phyloP scores from a whole-genome alignment of 2,329 filamentous ascomycete genomes.

The Lachnellula occidentalis region DNA sequence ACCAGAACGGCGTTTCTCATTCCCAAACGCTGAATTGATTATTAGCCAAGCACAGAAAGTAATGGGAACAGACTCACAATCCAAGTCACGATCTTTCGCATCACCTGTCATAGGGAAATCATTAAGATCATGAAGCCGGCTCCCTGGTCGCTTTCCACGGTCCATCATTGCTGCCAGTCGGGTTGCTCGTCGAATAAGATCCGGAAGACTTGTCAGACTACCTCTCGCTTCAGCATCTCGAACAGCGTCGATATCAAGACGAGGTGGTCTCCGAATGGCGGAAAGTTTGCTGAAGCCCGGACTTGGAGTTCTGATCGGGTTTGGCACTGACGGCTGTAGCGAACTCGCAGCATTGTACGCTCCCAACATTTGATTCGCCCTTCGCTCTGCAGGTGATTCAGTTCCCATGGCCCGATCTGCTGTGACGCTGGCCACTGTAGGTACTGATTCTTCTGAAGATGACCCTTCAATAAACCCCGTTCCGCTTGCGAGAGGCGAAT shows the following conservation, averaged over 20 bases:
- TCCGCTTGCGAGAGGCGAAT: conserved; percentile 24
- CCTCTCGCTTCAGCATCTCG: conserved; percentile 76
- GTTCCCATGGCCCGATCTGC: conserved; percentile 9
- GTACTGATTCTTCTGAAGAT: conserved; percentile 22
- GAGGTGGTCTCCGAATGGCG: conserved; percentile 60
- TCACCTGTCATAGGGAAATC: conserved; percentile 39
- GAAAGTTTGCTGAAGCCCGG: conserved; percentile 41
- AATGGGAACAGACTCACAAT: conserved; percentile 16
- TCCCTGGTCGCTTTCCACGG: conserved; percentile 62
- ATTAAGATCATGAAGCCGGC: conserved; percentile 49
- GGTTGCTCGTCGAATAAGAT: conserved; percentile 85
- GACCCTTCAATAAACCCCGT: conserved; percentile 27
- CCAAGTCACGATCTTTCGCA: conserved; percentile 21
- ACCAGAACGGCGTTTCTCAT: conserved; percentile 26
- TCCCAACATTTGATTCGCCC: conserved; percentile 45
- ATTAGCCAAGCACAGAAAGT: conserved; percentile 5
- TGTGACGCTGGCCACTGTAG: conserved; percentile 16
- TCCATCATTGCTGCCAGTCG: conserved; percentile 83
- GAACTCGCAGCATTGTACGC: conserved; percentile 43
- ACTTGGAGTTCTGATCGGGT: conserved; percentile 16
- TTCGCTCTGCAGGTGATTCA: conserved; percentile 20
- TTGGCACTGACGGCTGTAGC: conserved; percentile 12
- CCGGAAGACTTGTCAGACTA: conserved; percentile 85
- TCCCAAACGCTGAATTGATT: conserved; percentile 4
- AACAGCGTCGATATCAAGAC: conserved; percentile 76